These are phyloP conservation scores for Candida hungchunana DNA, from an alignment of 805 yeast genomes.

Conservation along the genomic window DNA sequence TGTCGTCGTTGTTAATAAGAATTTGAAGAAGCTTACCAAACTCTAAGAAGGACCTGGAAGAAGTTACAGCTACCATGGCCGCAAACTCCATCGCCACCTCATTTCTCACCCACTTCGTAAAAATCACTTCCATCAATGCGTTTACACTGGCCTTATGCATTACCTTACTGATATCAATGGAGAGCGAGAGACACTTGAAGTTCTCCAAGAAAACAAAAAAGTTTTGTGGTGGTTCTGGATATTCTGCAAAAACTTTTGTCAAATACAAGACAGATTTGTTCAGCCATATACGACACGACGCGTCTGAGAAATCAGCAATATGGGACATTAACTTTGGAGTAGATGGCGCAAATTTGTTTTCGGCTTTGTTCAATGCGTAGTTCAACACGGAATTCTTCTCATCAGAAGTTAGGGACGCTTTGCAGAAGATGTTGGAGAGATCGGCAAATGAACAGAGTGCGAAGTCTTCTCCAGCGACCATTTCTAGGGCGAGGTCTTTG, in stretches of 20 bases:
- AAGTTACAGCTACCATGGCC: constrained; percentile 35
- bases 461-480: too few relatives aligned
- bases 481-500: too few relatives aligned
- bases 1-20: constrained; percentile 48
- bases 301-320: constrained; percentile 13
- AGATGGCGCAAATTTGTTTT: constrained; percentile 29
- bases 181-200: constrained; percentile 31
- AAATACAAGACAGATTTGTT: constrained; percentile 54
- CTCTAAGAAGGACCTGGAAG: constrained; percentile 34
- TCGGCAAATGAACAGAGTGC: constrained; percentile 29
- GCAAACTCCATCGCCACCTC: constrained; percentile 43
- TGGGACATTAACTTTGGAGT: constrained; percentile 25
- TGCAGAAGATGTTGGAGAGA: constrained; percentile 26
- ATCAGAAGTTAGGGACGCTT: constrained; percentile 15
- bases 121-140: constrained; percentile 61
- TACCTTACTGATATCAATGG: constrained; percentile 32
- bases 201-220: constrained; percentile 32
- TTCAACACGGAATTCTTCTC: constrained; percentile 25
- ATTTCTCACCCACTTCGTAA: constrained; percentile 45
- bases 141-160: constrained; percentile 47
- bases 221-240: constrained; percentile 22
- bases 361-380: constrained; percentile 25
- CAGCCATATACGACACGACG: constrained; percentile 42
- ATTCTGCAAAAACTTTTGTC: constrained; percentile 62
- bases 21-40: constrained; percentile 58